Base-by-base conservation (phyloP, 2,329 filamentous ascomycete genomes). In the Clarireedia monteithiana region DNA sequence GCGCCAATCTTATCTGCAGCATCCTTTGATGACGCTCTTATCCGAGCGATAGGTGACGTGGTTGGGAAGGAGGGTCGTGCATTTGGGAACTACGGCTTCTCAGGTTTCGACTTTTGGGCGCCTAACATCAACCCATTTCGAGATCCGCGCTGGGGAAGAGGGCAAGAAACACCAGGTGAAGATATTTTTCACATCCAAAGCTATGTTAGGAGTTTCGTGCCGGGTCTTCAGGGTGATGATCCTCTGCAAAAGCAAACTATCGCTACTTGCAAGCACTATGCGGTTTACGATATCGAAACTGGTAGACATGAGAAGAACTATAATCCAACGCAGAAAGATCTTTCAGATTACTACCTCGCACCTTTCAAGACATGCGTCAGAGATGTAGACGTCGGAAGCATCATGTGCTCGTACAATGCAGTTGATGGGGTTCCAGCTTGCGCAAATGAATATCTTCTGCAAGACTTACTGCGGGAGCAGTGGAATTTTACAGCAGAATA, bases 61-160 rank as follows among this genome's bases (percentile, higher is more conserved):
- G 84, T 83, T 12, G 70, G 71, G 39, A 85, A 78, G 0, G 84
- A 88, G 65, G 82, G 81, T 0, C 74, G 85, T 40, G 83, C 84
- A 0, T 88, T 85, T 65, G 82, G 74, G 63, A 88, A 88, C 62
- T 75, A 67, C 6, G 80, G 78, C 3, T 71, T 75, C 12, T 77
- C 76, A 2, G 79, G 79, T 0, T 65, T 82, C 14, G 76, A 84
- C 65, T 83, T 75, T 64, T 86, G 81, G 78, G 83, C 84, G 0
- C 84, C 84, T 0, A 86, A 86, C 63, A 83, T 87, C 67, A 86
- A 86, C 62, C 76, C 80, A 0, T 86, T 80, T 70, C 77, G 77
- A 39, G 82, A 85, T 63, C 82, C 83, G 0, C 72, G 83, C 26
- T 84, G 82, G 82, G 82, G 82, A 1, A 72, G 82, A 7, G 82